Evolutionary conservation across 2,329 filamentous ascomycete species (phyloP).

Genomic region (Balansia obtecta): DNA sequence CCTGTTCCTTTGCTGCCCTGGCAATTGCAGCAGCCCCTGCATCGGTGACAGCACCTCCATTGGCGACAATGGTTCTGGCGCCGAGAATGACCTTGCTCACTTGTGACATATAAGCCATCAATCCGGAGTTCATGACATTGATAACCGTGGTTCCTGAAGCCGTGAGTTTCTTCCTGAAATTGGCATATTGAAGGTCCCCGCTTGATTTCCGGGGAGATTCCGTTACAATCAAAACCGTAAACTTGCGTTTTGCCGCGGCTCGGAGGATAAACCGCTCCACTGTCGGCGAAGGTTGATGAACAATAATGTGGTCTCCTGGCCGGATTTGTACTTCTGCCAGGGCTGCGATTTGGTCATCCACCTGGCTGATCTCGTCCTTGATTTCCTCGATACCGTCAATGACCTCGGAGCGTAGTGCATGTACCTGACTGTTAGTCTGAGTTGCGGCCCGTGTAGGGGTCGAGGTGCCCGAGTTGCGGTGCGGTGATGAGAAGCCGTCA

Average conservation of each 20-base stretch:
- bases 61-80: constrained; percentile 76
- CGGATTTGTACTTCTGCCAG: constrained; percentile 88
- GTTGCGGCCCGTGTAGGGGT: constrained; percentile 29
- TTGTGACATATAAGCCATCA: constrained; percentile 88
- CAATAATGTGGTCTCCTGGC: constrained; percentile 83
- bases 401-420: constrained; percentile 78
- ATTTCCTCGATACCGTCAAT: constrained; percentile 92
- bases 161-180: constrained; percentile 66
- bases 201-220: constrained; percentile 32
- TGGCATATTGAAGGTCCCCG: constrained; percentile 30
- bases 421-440: constrained; percentile 34
- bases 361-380: constrained; percentile 85
- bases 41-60: constrained; percentile 74
- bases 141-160: constrained; percentile 72
- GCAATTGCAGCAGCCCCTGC: constrained; percentile 77
- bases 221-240: constrained; percentile 78
- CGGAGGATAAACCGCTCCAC: constrained; percentile 83
- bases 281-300: constrained; percentile 73
- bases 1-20: constrained; percentile 69
- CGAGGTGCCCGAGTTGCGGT: constrained; percentile 34
- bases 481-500: constrained; percentile 29
- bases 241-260: constrained; percentile 79
- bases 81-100: constrained; percentile 92
- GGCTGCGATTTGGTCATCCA: constrained; percentile 83
- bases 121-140: constrained; percentile 68